Base-by-base conservation (phyloP, 139 green algal genomes). In the Chlamydomonas schloesseri region DNA sequence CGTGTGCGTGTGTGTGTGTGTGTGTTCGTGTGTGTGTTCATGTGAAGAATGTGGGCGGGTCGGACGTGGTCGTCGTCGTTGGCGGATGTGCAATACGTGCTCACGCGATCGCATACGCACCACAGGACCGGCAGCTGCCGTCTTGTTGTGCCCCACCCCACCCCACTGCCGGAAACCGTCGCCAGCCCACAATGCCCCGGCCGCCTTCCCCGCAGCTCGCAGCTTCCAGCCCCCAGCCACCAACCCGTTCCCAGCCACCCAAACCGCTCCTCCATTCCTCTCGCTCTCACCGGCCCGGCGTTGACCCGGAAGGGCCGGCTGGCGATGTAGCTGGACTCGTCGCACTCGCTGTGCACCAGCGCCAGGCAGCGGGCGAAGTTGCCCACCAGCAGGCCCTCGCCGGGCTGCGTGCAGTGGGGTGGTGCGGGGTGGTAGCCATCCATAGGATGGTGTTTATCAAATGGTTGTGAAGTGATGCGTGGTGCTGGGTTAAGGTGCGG, bases 221-320 rank as follows among this genome's bases (percentile, higher is more conserved):
- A n/a, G n/a, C n/a, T n/a, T n/a, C n/a, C n/a, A n/a, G n/a, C n/a
- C 42, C 42, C 42, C 5, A 50, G 5, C 6, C 42, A 5, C 42
- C 42, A 8, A 1, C 62, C 62, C 62, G 4, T 34, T 4, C 2
- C 5, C 24, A 33, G 62, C 17, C 42, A 5, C 24, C 62, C 26
- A 34, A 34, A 0, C 62, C 11, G 60, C 60, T 33, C 0, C 60
- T 13, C 60, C 14, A 2, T 11, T 3, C 55, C 8, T 2, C 60
- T 3, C 11, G 20, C 17, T 24, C 92, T 64, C 53, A 94, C 92
- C 71, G 95, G 90, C 26, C 96, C 97, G 0, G 97, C 97, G 82
- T 99, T 99, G n/a, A 99, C 95, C 9, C 97, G 86, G 88, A 99
- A 99, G 10, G 97, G 96, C 2, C 97, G 87, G 33, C 68, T 90